Evolutionary conservation across 1,284 basidiomycete genomes (phyloP).

Genomic region (Trichosporon sp.): DNA sequence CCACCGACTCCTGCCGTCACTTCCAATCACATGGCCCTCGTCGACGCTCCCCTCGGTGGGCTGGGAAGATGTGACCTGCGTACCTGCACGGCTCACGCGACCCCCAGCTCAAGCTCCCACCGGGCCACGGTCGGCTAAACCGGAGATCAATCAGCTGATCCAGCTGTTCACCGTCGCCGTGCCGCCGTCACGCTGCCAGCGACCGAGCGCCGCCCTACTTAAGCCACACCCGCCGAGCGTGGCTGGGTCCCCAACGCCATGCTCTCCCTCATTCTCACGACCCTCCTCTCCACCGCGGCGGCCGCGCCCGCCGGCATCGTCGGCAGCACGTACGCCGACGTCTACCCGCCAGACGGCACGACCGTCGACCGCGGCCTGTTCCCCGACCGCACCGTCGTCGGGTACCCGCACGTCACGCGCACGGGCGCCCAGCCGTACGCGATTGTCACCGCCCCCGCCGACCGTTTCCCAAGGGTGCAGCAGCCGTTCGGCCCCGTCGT

Average conservation of each 20-base stretch:
- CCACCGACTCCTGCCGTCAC: neutral
- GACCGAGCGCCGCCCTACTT: neutral
- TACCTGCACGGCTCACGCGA: neutral
- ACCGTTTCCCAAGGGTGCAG: slow-evolving; percentile 47
- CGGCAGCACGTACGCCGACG: slow-evolving; percentile 31
- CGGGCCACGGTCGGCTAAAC: neutral
- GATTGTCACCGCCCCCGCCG: slow-evolving; percentile 52
- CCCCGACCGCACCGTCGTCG: slow-evolving; percentile 52
- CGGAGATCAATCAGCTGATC: neutral
- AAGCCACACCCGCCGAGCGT: neutral
- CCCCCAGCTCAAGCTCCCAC: neutral
- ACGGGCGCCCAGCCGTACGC: slow-evolving; percentile 56
- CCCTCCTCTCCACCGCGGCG: neutral
- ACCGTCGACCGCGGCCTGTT: slow-evolving; percentile 44
- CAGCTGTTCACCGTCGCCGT: too few species aligned
- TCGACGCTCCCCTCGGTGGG: neutral
- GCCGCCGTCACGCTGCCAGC: neutral
- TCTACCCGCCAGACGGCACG: slow-evolving; percentile 33
- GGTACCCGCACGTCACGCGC: slow-evolving; percentile 53
- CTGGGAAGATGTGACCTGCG: neutral
- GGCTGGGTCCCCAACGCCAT: neutral
- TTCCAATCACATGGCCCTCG: neutral
- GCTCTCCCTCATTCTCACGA: neutral
- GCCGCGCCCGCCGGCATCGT: neutral
- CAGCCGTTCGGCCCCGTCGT: slow-evolving; percentile 51